Conservation (phyloP, 768 basidiomycete genomes). For the Amanita phalloides region DNA sequence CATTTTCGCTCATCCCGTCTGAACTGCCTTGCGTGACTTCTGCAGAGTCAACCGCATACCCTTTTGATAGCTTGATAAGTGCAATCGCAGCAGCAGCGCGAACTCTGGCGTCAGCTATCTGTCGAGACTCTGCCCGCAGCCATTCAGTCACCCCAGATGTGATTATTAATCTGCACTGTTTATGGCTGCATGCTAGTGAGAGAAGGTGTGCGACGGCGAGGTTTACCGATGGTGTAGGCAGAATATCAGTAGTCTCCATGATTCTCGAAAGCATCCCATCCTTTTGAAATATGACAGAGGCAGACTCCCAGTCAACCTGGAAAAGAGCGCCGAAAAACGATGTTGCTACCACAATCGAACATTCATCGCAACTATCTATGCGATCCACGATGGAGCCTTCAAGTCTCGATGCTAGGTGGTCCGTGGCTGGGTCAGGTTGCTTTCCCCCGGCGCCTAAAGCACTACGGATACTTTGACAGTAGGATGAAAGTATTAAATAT, state of each 20-base stretch:
- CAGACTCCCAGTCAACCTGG: slow-evolving; percentile 68
- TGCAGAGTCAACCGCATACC: slow-evolving; percentile 34
- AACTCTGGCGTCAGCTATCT: slow-evolving; percentile 31
- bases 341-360: slow-evolving; percentile 39
- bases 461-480: slow-evolving; percentile 49
- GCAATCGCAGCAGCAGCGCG: slow-evolving; percentile 62
- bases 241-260: slow-evolving; percentile 63
- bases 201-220: slow-evolving; percentile 64
- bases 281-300: slow-evolving; percentile 49
- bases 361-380: slow-evolving; percentile 48
- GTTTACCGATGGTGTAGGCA: slow-evolving; percentile 34
- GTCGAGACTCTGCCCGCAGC: slow-evolving; percentile 50
- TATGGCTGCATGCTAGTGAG: slow-evolving; percentile 68
- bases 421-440: slow-evolving; percentile 35
- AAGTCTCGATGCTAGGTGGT: slow-evolving; percentile 39
- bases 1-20: slow-evolving; percentile 23
- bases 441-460: slow-evolving; percentile 24
- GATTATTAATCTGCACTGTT: slow-evolving; percentile 54
- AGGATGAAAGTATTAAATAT: slow-evolving; percentile 56
- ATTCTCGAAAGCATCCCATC: slow-evolving; percentile 57
- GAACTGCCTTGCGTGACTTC: slow-evolving; percentile 13
- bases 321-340: slow-evolving; percentile 72
- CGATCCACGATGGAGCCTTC: slow-evolving; percentile 34
- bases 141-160: slow-evolving; percentile 48
- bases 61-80: slow-evolving; percentile 67